Evolutionary conservation across 1,284 basidiomycete genomes (phyloP).

Genomic region (Rhodotorula sp.): DNA sequence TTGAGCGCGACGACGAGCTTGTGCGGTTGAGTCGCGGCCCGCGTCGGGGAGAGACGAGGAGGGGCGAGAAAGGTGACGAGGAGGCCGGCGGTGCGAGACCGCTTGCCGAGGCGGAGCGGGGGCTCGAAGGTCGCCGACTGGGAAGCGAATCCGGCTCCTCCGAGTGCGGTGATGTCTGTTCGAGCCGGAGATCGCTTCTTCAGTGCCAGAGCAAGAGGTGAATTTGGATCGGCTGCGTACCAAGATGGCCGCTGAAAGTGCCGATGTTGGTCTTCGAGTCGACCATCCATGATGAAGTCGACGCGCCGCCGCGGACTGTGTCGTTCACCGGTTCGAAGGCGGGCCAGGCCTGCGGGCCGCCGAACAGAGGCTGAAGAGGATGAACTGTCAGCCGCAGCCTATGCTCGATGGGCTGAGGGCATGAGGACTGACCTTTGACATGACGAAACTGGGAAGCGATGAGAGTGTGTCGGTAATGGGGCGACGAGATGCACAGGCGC

Average conservation of each 20-base stretch:
- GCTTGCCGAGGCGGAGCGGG: conserved; percentile 40
- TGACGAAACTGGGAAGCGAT: neutral
- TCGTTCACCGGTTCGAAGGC: conserved; percentile 54
- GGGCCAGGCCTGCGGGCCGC: conserved; percentile 18
- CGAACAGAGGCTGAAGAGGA: neutral
- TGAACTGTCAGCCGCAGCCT: neutral
- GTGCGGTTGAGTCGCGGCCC: neutral
- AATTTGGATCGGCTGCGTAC: conserved; percentile 22
- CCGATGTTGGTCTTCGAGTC: conserved; percentile 20
- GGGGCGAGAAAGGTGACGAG: conserved; percentile 28
- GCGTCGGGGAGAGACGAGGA: neutral
- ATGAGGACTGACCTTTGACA: neutral
- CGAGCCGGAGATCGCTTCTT: neutral
- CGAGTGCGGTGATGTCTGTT: conserved; percentile 54
- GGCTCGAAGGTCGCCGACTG: conserved; percentile 50
- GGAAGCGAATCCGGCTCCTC: conserved; percentile 57
- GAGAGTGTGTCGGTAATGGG: no score
- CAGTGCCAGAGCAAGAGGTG: neutral
- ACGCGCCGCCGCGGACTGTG: conserved; percentile 53
- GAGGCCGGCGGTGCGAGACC: conserved; percentile 38
- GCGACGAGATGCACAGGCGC: neutral
- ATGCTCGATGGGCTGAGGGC: neutral
- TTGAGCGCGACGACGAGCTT: conserved; percentile 53
- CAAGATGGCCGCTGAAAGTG: conserved; percentile 36
- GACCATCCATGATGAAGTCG: conserved; percentile 50